Conservation (phyloP, 345 rosid species). For the Bruguiera sexangula region DNA sequence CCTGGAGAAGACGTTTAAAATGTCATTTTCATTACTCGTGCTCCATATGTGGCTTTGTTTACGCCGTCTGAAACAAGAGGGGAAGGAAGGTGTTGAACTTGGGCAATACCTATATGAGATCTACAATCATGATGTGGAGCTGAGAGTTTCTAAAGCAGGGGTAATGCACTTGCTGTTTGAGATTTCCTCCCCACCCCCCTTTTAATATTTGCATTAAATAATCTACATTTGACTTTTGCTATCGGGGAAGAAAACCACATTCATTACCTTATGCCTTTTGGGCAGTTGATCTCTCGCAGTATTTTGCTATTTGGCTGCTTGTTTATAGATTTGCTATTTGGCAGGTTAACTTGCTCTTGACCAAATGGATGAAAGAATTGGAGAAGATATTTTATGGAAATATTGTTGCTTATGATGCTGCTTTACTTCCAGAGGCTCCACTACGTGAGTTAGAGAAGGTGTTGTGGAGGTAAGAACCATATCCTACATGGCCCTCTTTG, state of each 20-base stretch:
- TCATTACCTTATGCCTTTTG: not conserved
- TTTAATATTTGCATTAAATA: too few species aligned
- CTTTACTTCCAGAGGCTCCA: slow-evolving; percentile 83
- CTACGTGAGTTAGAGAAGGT: slow-evolving; percentile 58
- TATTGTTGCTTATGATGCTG: slow-evolving; percentile 78
- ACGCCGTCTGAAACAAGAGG: slow-evolving; percentile 82
- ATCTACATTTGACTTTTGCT: too few species aligned
- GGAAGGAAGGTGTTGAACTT: slow-evolving; percentile 84
- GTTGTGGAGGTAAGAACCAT: slow-evolving; percentile 66
- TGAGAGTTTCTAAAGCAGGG: slow-evolving; percentile 95
- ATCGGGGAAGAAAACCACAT: too few species aligned
- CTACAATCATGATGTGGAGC: slow-evolving; percentile 90
- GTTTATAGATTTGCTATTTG: not conserved
- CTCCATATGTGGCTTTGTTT: slow-evolving; percentile 92
- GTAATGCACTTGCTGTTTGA: slow-evolving; percentile 29
- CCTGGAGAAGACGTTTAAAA: slow-evolving; percentile 88
- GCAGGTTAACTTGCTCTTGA: slow-evolving; percentile 83
- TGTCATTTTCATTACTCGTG: slow-evolving; percentile 78
- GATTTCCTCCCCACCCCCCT: too few species aligned
- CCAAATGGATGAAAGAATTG: slow-evolving; percentile 93
- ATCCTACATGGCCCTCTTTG: slow-evolving; percentile 1
- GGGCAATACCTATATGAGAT: slow-evolving; percentile 89
- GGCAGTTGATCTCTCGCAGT: not conserved
- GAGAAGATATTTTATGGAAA: slow-evolving; percentile 96
- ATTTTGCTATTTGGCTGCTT: not conserved